Evolutionary conservation across 139 green algal species (phyloP), one percentile per base, ranked within the genome.

Genomic region (Chlorella sp.): DNA sequence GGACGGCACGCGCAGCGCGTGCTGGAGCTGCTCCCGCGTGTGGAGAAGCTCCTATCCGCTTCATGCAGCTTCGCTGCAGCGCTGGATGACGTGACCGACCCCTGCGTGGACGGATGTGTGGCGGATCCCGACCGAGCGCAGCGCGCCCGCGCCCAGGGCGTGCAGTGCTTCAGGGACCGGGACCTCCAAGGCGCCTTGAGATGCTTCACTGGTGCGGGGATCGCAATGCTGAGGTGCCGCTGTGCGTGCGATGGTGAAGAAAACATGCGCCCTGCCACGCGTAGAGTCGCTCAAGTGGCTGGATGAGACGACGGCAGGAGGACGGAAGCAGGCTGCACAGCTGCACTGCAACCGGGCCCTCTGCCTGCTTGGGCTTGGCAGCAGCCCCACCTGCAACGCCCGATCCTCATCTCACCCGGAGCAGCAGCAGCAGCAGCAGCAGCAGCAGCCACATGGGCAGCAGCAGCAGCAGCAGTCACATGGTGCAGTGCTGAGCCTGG

Each of bases 291-390:
- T 76, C 17, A 35, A 49, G 35, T n/a, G 62, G 31, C 65, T 71
- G 73, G 5, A 42, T 2, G 27, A 49, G 27, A 26, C 49, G n/a
- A 32, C 3, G 5, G 5, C 31, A 14, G 4, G 27, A 29, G 73
- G 50, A 2, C 49, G 31, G 1, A 27, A 35, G 22, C 51, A 49
- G 20, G 55, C 35, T 10, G 50, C 51, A 20, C 66, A 55, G 2
- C 66, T 78, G 23, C 51, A 60, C 66, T 66, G 34, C 66, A 78
- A 78, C 51, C 66, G 73, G 14, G 51, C 66, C 2, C 50, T 70
- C 3, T 32, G 33, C 27, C 67, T 78, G 66, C 55, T 78, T 26
- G 24, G 33, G 32, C 49, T 77, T 51, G 2, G 5, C 33, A 34
- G 42, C 35, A 10, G 2, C 24, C 59, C 22, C 26, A 4, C 22